These are phyloP conservation scores for Tritrichomonas musculus DNA, from an alignment of 208 protist genomes.

Conservation along the genomic window DNA sequence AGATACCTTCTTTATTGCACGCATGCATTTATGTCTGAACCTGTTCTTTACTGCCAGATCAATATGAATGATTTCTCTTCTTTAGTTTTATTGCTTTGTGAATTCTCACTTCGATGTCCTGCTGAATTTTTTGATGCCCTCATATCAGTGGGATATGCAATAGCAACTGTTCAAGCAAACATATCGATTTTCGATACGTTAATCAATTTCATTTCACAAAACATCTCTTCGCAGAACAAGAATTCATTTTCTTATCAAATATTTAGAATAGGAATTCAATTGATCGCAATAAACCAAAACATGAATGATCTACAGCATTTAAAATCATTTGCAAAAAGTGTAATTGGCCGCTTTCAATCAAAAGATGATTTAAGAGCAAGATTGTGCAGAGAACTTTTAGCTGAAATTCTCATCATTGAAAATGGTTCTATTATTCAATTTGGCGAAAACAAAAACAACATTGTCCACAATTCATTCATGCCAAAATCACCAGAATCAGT, in stretches of 20 bases:
- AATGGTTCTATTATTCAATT: background rate
- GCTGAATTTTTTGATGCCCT: background rate
- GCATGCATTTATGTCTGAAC: slow-evolving; percentile 10
- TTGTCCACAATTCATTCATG: background rate
- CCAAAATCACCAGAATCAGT: too few relatives aligned
- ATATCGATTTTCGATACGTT: background rate
- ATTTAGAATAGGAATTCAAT: background rate
- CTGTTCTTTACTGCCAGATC: background rate
- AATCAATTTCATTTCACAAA: background rate
- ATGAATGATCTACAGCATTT: background rate
- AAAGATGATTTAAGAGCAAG: background rate
- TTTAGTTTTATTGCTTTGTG: background rate
- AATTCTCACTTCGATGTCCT: background rate
- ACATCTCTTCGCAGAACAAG: background rate
- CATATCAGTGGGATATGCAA: background rate
- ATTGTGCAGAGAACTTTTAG: background rate
- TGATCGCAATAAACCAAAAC: background rate
- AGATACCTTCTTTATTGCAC: background rate
- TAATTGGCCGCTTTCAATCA: background rate
- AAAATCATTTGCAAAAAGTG: background rate
- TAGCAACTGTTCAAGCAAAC: background rate
- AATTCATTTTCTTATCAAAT: background rate
- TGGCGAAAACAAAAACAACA: too few relatives aligned
- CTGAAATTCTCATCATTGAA: background rate
- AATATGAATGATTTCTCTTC: background rate